A percentile compares a stretch with the other conserved stretches of the same genome.
Evolutionary conservation across 345 rosid species (phyloP).

Genomic region (Rhodamnia rubescens): DNA sequence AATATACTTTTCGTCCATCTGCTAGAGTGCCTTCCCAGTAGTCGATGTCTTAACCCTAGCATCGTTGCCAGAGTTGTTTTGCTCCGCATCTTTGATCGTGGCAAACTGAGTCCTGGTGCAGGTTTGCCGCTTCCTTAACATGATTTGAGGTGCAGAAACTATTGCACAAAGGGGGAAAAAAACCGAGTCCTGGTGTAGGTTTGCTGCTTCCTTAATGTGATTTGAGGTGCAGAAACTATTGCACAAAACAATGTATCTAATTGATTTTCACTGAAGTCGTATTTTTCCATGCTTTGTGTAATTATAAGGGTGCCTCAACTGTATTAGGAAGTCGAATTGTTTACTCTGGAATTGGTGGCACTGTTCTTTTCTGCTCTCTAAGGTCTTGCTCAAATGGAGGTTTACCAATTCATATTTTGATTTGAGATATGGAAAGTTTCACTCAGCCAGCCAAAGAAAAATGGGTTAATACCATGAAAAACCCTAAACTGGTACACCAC

Average conservation of each 20-base stretch:
- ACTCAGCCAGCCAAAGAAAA: background rate
- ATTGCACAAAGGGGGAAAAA: too few relatives aligned
- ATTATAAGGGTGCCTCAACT: background rate
- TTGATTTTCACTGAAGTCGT: background rate
- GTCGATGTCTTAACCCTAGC: background rate
- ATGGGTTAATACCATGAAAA: too few relatives aligned
- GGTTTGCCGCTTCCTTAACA: background rate
- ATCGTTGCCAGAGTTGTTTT: background rate
- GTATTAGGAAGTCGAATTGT: background rate
- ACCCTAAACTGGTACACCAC: too few relatives aligned
- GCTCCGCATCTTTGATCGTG: background rate
- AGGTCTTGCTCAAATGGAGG: background rate
- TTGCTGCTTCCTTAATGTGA: background rate
- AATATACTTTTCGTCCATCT: background rate
- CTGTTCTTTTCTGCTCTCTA: background rate
- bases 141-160: background rate
- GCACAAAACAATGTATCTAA: background rate
- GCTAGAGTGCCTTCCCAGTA: background rate
- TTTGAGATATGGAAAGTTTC: background rate
- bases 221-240: background rate
- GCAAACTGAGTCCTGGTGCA: background rate
- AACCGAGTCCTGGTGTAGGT: background rate
- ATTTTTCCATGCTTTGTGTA: background rate
- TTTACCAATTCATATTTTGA: background rate
- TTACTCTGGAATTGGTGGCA: background rate